These are phyloP conservation scores for Kentomonas sorsogonicus DNA, from an alignment of 208 protist genomes.

Conservation along the genomic window DNA sequence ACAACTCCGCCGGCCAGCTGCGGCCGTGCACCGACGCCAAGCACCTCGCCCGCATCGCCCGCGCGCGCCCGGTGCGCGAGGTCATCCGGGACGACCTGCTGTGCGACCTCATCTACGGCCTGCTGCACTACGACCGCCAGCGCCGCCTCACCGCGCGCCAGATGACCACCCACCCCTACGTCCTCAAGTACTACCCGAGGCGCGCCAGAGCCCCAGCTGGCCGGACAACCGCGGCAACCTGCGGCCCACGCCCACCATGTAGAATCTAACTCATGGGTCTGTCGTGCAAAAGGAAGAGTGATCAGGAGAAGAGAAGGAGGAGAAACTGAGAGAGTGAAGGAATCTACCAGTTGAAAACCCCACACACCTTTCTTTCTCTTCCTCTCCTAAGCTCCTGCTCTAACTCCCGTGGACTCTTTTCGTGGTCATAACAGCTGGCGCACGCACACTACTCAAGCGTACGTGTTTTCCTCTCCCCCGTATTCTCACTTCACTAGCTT, in stretches of 20 bases:
- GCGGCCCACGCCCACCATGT: conserved; percentile 38
- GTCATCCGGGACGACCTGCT: conserved; percentile 48
- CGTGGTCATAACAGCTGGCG: too few relatives aligned
- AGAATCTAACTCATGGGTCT: conserved; percentile 4
- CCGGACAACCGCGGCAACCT: conserved; percentile 51
- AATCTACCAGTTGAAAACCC: too few relatives aligned
- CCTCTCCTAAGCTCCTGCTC: too few relatives aligned
- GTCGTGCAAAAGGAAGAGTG: too few relatives aligned
- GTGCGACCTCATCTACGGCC: conserved; percentile 53
- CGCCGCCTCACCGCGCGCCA: conserved; percentile 59
- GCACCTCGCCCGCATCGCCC: conserved; percentile 54
- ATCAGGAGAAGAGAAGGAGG: too few relatives aligned
- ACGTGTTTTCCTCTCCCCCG: too few relatives aligned
- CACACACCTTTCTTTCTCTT: too few relatives aligned
- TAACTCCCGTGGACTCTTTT: too few relatives aligned
- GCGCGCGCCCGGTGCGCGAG: conserved; percentile 46
- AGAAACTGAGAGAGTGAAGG: too few relatives aligned
- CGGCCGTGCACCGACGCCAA: conserved; percentile 57
- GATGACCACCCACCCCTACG: conserved; percentile 71
- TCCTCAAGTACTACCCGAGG: conserved; percentile 81
- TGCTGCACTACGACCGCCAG: conserved; percentile 72
- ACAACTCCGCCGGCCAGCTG: conserved; percentile 37
- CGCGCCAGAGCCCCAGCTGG: conserved; percentile 49
- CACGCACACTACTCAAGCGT: too few relatives aligned
- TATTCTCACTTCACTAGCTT: too few relatives aligned